Evolutionary conservation across 2,329 filamentous ascomycete species (phyloP), one percentile per base, ranked within the genome.

Genomic region (Diaporthe nobilis): DNA sequence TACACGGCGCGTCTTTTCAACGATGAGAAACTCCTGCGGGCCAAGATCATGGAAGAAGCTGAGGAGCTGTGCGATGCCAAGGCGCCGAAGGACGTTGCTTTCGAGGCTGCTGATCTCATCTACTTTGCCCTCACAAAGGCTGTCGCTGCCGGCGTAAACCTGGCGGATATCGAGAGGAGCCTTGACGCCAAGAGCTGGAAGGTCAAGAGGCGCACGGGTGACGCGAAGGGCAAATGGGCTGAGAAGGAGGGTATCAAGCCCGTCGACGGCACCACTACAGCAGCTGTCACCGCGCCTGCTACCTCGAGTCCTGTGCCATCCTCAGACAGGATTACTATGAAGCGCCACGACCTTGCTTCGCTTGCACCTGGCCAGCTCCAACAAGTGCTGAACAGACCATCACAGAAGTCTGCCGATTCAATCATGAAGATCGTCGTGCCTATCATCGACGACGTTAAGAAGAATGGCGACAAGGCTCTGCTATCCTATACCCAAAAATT

Each of bases 41-140:
- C 97, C 4, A 99, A 99, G 89, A 98, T 99, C 74, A 97, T 98
- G 92, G 97, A 99, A 85, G 97, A 99, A 84, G 97, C 97, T 0
- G 94, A 97, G 81, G 97, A 99, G 86, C 89, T 99, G 57, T 98
- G 96, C 82, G 92, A 97, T 78, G 96, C 97, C 22, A 92, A 92
- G 79, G 93, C 92, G 0, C 94, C 94, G 77, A 90, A 96, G 77
- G 94, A 98, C 20, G 91, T 98, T 77, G 95, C 97, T 2, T 98
- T 98, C 78, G 97, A 99, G 85, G 95, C 97, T 12, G 97, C 97
- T 0, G 97, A 99, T 82, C 87, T 99, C 74, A 92, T 99, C 72
- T 99, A 98, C 87, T 99, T 99, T 87, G 95, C 96, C 10, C 86
- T 99, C 74, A 95, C 97, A 31, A 97, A 96, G 85, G 98, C 95